Conservation (phyloP, 1,139 yeast species). For the Hemisphaericaspora xylofermentans region DNA sequence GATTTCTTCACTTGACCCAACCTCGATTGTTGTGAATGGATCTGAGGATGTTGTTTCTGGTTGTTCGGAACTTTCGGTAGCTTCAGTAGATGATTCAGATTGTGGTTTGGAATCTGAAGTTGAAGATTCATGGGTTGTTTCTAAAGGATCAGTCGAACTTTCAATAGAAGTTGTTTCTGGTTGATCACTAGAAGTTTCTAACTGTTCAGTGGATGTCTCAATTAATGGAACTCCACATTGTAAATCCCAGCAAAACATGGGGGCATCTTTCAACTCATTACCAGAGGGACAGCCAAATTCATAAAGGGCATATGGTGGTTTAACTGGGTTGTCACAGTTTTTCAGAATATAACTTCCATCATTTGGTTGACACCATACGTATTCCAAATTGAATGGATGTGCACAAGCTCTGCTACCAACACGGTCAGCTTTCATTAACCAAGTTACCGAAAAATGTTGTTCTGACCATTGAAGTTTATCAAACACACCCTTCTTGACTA, state of each 20-base stretch:
- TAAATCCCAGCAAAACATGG: conserved; percentile 3
- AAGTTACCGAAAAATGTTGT: conserved; percentile 3
- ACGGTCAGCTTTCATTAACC: conserved; percentile 4
- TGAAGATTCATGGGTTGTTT: too few relatives aligned
- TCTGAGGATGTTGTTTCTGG: too few relatives aligned
- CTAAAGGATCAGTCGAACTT: not conserved
- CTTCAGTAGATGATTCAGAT: not conserved
- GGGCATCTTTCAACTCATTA: conserved; percentile 2
- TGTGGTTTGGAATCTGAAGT: too few relatives aligned
- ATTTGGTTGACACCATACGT: not conserved
- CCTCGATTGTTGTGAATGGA: too few relatives aligned
- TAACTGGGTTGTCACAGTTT: not conserved
- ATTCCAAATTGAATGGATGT: conserved; percentile 1
- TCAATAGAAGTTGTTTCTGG: not conserved
- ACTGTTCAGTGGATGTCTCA: not conserved
- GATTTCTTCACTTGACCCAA: not conserved
- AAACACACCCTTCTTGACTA: not conserved
- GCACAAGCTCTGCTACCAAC: conserved; percentile 2
- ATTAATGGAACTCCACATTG: not conserved
- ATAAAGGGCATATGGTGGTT: conserved; percentile 1
- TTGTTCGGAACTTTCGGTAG: not conserved
- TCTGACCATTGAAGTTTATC: conserved; percentile 4
- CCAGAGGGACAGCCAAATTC: not conserved
- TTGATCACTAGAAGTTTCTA: not conserved
- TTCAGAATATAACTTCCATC: conserved; percentile 1